Percentiles rank a stretch among this genome's conserved stretches.
These are phyloP conservation scores for Diaporthe australafricana DNA, from an alignment of 2,329 filamentous ascomycete genomes.

Conservation along the genomic window DNA sequence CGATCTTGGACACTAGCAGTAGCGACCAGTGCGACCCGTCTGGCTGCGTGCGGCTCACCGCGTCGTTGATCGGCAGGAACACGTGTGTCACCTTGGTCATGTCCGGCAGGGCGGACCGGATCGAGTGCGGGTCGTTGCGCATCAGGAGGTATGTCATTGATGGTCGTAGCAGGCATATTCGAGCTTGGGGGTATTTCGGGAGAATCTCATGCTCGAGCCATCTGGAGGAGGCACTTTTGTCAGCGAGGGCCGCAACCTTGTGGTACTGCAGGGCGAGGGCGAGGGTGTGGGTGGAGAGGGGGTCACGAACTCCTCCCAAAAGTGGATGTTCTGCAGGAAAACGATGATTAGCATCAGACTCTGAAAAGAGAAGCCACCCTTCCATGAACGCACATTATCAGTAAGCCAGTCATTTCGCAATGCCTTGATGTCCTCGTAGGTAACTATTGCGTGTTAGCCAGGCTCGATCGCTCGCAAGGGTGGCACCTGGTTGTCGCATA, in stretches of 20 bases:
- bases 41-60: slow-evolving; percentile 77
- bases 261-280: background rate
- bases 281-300: slow-evolving; percentile 10
- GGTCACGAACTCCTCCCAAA: slow-evolving; percentile 89
- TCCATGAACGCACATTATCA: slow-evolving; percentile 78
- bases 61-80: slow-evolving; percentile 96
- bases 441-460: slow-evolving; percentile 67
- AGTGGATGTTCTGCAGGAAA: slow-evolving; percentile 82
- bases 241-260: slow-evolving; percentile 30
- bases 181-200: slow-evolving; percentile 80
- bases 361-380: slow-evolving; percentile 15
- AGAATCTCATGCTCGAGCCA: slow-evolving; percentile 93
- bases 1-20: slow-evolving; percentile 87
- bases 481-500: slow-evolving; percentile 26
- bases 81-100: slow-evolving; percentile 88
- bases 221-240: slow-evolving; percentile 50
- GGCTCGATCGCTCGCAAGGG: background rate
- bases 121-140: slow-evolving; percentile 68
- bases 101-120: slow-evolving; percentile 80
- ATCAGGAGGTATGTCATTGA: slow-evolving; percentile 94
- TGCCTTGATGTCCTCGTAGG: slow-evolving; percentile 87
- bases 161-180: slow-evolving; percentile 91
- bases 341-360: slow-evolving; percentile 41
- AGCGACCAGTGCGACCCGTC: slow-evolving; percentile 97
- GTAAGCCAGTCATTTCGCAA: slow-evolving; percentile 96